A percentile compares a stretch with the other conserved stretches of the same genome.
Evolutionary conservation across 2,329 filamentous ascomycete genomes (phyloP).

Genomic region (Gaeumannomyces sp.): DNA sequence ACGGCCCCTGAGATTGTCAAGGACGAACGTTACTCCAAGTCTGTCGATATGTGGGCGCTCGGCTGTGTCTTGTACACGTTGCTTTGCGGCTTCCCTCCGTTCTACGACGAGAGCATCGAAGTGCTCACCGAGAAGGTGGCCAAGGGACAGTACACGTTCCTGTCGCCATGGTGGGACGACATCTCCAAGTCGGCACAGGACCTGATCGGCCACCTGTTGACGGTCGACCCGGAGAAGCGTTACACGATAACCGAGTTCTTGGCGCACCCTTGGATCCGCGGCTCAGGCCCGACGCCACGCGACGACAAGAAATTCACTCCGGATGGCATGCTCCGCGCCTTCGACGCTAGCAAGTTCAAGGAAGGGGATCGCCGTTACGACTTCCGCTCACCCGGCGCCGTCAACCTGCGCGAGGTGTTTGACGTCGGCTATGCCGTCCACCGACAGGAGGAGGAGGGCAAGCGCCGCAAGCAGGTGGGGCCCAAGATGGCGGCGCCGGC

Average conservation of each 20-base stretch:
- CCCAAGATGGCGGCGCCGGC: slow-evolving; percentile 55
- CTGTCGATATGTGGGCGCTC: slow-evolving; percentile 98
- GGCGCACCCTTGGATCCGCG: slow-evolving; percentile 86
- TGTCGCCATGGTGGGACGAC: slow-evolving; percentile 99
- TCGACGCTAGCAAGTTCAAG: slow-evolving; percentile 48
- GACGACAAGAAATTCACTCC: slow-evolving; percentile 50
- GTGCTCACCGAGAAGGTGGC: slow-evolving; percentile 97
- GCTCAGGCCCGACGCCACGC: slow-evolving; percentile 50
- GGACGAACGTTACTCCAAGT: slow-evolving; percentile 97
- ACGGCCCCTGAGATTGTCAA: slow-evolving; percentile 98
- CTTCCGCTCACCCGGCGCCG: slow-evolving; percentile 89
- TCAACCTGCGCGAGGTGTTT: slow-evolving; percentile 95
- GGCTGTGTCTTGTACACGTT: slow-evolving; percentile 96
- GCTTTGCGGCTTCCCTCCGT: slow-evolving; percentile 94
- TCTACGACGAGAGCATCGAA: slow-evolving; percentile 97
- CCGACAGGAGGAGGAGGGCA: slow-evolving; percentile 90
- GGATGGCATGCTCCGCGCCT: slow-evolving; percentile 44
- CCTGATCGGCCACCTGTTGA: slow-evolving; percentile 85
- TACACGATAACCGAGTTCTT: slow-evolving; percentile 93
- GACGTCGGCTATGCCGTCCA: slow-evolving; percentile 98
- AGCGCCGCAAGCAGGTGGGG: slow-evolving; percentile 78
- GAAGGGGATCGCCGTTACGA: slow-evolving; percentile 68
- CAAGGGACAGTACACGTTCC: slow-evolving; percentile 91
- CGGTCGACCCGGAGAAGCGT: slow-evolving; percentile 90
- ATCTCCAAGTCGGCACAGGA: slow-evolving; percentile 95